Percentiles rank a stretch among this genome's conserved stretches.
Evolutionary conservation across 164 flowering plant species (phyloP).

Genomic region (Aristolochia californica): DNA sequence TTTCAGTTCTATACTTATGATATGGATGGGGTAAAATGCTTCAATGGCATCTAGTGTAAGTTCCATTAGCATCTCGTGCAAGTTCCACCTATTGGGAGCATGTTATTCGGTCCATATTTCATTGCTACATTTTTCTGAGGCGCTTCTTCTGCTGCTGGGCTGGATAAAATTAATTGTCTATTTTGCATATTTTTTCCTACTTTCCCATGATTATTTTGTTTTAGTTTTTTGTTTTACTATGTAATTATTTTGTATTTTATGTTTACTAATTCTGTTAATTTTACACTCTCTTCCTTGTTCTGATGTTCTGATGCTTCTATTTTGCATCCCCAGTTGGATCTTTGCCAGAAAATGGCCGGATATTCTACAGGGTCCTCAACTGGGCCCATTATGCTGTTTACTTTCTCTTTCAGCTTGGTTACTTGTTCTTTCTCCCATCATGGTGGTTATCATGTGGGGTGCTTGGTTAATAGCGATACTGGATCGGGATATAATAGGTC

Average conservation of each 20-base stretch:
- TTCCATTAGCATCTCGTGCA: too few relatives aligned
- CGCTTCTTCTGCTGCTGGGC: too few relatives aligned
- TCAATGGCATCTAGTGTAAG: too few relatives aligned
- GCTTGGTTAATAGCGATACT: conserved; percentile 64
- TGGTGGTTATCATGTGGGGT: conserved; percentile 78
- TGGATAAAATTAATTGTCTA: too few relatives aligned
- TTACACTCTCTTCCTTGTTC: neutral
- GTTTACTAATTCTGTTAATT: neutral
- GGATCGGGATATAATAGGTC: conserved; percentile 76
- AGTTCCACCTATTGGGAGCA: too few relatives aligned
- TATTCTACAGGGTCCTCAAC: conserved; percentile 64
- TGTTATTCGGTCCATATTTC: too few relatives aligned
- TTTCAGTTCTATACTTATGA: too few relatives aligned
- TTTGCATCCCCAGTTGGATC: conserved; percentile 70
- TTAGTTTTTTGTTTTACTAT: too few relatives aligned
- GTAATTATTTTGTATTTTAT: neutral
- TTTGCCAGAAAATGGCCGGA: conserved; percentile 97
- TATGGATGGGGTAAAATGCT: too few relatives aligned
- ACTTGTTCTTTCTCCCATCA: conserved; percentile 70
- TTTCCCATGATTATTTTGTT: too few relatives aligned
- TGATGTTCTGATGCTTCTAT: neutral
- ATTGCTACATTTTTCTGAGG: too few relatives aligned
- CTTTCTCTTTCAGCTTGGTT: conserved; percentile 68
- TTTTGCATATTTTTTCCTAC: too few relatives aligned
- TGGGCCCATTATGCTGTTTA: conserved; percentile 59